These are phyloP conservation scores for Geosmithia putterillii DNA, from an alignment of 2,329 filamentous ascomycete species.

Conservation along the genomic window DNA sequence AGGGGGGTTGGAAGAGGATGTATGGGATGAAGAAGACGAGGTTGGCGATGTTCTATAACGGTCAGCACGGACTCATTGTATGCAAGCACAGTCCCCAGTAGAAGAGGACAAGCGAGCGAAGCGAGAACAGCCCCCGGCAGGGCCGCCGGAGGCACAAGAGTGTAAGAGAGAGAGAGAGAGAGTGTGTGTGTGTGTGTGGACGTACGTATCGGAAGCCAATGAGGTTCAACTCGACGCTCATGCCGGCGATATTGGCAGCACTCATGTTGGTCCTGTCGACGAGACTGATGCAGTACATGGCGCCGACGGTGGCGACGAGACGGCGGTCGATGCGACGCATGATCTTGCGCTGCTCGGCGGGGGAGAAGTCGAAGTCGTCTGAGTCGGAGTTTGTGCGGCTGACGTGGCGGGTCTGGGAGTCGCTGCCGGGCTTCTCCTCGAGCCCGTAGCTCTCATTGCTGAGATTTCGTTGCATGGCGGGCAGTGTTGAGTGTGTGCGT, in stretches of 20 bases:
- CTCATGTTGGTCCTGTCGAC: constrained; percentile 73
- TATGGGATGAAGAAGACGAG: constrained; percentile 67
- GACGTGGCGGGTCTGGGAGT: constrained; percentile 5
- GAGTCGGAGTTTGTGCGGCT: constrained; percentile 8
- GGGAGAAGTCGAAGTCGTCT: constrained; percentile 35
- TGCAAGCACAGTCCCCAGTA: not conserved
- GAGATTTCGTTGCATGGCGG: not conserved
- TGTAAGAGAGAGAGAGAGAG: not conserved
- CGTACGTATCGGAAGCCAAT: constrained; percentile 30
- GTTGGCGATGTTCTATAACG: constrained; percentile 47
- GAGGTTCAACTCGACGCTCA: constrained; percentile 33
- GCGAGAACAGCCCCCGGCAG: no score
- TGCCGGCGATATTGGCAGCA: constrained; percentile 60
- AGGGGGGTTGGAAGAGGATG: constrained; percentile 58
- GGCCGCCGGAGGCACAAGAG: no score
- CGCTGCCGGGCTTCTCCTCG: constrained; percentile 10
- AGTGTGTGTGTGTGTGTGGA: no score
- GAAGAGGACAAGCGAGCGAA: no score
- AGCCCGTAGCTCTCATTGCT: constrained; percentile 6
- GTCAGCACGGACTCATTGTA: not conserved
- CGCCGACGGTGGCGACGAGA: constrained; percentile 47
- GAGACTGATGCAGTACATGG: constrained; percentile 62
- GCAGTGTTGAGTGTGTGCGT: no score
- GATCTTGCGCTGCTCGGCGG: constrained; percentile 53
- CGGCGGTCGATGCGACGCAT: constrained; percentile 57